Conservation (phyloP, 1,284 basidiomycete species). For the Ceratobasidium sp. region DNA sequence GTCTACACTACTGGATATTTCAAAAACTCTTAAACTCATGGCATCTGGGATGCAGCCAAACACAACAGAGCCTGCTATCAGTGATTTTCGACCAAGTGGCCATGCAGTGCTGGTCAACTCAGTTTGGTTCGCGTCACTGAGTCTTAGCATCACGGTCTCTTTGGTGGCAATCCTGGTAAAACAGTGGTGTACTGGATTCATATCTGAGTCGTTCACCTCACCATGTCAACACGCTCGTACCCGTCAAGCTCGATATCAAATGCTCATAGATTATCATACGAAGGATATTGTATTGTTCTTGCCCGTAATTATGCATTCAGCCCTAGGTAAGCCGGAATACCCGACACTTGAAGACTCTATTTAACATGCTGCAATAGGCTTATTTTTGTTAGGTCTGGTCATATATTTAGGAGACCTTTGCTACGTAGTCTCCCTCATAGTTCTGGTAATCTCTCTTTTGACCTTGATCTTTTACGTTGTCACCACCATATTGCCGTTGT, state of each 20-base stretch:
- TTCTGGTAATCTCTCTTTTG: background rate
- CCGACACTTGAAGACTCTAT: too few relatives aligned
- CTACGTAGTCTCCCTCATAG: background rate
- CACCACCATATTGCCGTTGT: background rate
- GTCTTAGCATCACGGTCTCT: slow-evolving; percentile 18
- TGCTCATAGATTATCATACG: background rate
- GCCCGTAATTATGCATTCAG: slow-evolving; percentile 22
- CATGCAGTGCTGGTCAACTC: background rate
- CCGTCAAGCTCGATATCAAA: slow-evolving; percentile 21
- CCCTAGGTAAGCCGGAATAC: background rate
- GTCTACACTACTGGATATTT: background rate
- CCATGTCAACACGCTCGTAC: slow-evolving; percentile 22
- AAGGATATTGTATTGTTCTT: background rate
- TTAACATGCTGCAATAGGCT: background rate
- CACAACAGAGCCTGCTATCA: background rate
- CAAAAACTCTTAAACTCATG: background rate
- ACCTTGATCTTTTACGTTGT: background rate
- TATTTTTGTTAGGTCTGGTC: slow-evolving; percentile 11
- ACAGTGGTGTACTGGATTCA: slow-evolving; percentile 20
- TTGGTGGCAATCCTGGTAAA: slow-evolving; percentile 16
- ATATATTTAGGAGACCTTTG: slow-evolving; percentile 2
- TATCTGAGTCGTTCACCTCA: background rate
- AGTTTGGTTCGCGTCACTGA: slow-evolving; percentile 18
- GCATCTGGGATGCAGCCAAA: background rate
- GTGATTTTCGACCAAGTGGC: background rate